Percentiles rank a stretch among this genome's conserved stretches.
These are phyloP conservation scores for Leavenworthia alabamica DNA, from an alignment of 345 rosid species.

Conservation along the genomic window DNA sequence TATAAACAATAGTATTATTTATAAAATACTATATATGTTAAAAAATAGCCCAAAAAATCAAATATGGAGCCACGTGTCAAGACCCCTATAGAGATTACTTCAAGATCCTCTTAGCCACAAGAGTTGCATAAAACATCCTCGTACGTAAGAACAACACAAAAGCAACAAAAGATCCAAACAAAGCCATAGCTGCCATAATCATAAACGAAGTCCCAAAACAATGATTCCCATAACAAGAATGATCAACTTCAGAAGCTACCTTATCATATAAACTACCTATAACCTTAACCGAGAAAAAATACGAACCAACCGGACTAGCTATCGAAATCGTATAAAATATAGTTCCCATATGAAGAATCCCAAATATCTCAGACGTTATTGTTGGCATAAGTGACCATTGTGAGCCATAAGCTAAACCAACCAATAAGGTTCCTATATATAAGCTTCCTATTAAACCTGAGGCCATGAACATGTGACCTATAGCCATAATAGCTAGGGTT, in stretches of 20 bases:
- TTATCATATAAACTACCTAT: slow-evolving; percentile 69
- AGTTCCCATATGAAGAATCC: slow-evolving; percentile 64
- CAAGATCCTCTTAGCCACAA: slow-evolving; percentile 41
- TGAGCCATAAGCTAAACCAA: slow-evolving; percentile 73
- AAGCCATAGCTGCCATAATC: slow-evolving; percentile 58
- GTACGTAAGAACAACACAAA: slow-evolving; percentile 51
- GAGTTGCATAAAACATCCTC: slow-evolving; percentile 49
- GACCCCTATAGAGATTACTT: background rate
- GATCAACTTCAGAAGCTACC: slow-evolving; percentile 39
- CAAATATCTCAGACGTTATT: slow-evolving; percentile 64
- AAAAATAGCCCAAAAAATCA: background rate
- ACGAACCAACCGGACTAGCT: slow-evolving; percentile 85
- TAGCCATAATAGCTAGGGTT: slow-evolving; percentile 46
- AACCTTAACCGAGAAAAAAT: slow-evolving; percentile 72
- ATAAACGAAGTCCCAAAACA: slow-evolving; percentile 73
- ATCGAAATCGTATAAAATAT: slow-evolving; percentile 71
- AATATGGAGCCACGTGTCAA: background rate
- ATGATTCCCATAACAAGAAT: slow-evolving; percentile 53
- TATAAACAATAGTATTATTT: too few species aligned
- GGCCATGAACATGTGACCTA: slow-evolving; percentile 63
- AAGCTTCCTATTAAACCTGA: slow-evolving; percentile 52
- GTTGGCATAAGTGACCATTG: slow-evolving; percentile 88
- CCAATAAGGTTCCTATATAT: slow-evolving; percentile 59
- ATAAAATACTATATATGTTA: too few species aligned
- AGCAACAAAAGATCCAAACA: slow-evolving; percentile 50